A percentile compares a stretch with the other conserved stretches of the same genome.
These are phyloP conservation scores for Phanerochaete sordida DNA, from an alignment of 768 basidiomycete genomes.

Conservation along the genomic window DNA sequence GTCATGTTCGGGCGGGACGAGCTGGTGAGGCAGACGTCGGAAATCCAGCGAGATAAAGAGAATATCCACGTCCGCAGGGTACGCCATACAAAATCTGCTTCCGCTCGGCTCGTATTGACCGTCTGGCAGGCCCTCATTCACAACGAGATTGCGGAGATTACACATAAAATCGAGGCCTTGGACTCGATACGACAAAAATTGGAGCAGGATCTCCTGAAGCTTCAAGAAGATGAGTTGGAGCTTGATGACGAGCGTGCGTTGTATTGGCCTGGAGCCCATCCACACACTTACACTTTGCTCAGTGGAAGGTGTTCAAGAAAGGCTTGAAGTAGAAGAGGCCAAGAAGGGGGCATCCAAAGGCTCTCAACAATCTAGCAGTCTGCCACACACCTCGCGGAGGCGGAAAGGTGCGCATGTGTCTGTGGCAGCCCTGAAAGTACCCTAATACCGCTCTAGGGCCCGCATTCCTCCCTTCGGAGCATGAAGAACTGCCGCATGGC, in stretches of 20 bases:
- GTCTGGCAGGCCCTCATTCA: conserved; percentile 69
- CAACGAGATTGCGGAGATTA: conserved; percentile 85
- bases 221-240: conserved; percentile 95
- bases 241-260: conserved; percentile 86
- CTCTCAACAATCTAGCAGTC: conserved; percentile 33
- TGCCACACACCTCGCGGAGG: conserved; percentile 60
- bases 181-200: conserved; percentile 78
- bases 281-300: too few relatives aligned
- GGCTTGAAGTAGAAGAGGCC: conserved; percentile 67
- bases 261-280: background rate
- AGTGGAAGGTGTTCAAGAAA: conserved; percentile 91
- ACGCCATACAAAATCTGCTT: conserved; percentile 27
- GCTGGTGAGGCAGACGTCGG: conserved; percentile 75
- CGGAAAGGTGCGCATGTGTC: conserved; percentile 52
- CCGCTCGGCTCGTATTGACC: conserved; percentile 7
- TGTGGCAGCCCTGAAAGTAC: background rate
- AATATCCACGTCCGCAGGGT: conserved; percentile 89
- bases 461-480: conserved; percentile 95
- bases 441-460: conserved; percentile 52
- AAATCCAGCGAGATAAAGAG: conserved; percentile 89
- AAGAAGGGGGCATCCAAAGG: conserved; percentile 26
- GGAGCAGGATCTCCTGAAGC: conserved; percentile 75
- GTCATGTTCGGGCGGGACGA: conserved; percentile 83
- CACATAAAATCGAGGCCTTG: conserved; percentile 82
- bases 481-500: conserved; percentile 90